Conservation (phyloP, 805 yeast genomes). For the Maudiozyma saulgeensis region DNA sequence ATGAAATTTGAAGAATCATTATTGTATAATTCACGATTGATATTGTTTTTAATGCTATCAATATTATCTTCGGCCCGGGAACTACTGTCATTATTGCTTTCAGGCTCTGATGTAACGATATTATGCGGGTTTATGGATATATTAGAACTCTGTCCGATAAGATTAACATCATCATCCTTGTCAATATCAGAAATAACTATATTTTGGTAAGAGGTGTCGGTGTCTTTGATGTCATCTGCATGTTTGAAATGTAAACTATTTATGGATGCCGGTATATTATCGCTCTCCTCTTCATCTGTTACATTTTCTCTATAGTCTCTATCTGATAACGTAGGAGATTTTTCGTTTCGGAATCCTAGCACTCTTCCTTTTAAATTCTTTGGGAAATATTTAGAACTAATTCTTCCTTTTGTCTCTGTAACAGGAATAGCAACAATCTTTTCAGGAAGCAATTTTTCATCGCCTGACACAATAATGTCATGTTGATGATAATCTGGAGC, state of each 20-base stretch:
- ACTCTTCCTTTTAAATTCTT: not conserved
- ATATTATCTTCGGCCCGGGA: not conserved
- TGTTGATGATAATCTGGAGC: not conserved
- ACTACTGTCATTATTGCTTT: not conserved
- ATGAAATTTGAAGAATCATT: not conserved
- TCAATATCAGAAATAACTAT: constrained; percentile 15
- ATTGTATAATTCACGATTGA: not conserved
- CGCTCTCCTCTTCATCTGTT: not conserved
- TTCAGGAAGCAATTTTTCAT: not conserved
- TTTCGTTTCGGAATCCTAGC: not conserved
- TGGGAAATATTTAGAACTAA: not conserved
- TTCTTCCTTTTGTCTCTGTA: not conserved
- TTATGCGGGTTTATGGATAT: not conserved
- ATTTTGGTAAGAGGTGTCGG: constrained; percentile 1
- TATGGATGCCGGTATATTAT: not conserved
- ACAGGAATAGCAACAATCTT: not conserved
- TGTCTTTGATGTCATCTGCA: no score
- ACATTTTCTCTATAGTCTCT: not conserved
- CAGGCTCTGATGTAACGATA: not conserved
- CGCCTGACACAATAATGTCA: not conserved
- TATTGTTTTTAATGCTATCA: not conserved
- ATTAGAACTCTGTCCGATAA: constrained; percentile 7
- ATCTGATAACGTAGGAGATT: not conserved
- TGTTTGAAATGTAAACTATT: not conserved
- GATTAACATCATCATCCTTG: constrained; percentile 16